Evolutionary conservation across 1,139 yeast genomes (phyloP), one percentile per base, ranked within the genome.

Genomic region (Suhomyces anneliseae): DNA sequence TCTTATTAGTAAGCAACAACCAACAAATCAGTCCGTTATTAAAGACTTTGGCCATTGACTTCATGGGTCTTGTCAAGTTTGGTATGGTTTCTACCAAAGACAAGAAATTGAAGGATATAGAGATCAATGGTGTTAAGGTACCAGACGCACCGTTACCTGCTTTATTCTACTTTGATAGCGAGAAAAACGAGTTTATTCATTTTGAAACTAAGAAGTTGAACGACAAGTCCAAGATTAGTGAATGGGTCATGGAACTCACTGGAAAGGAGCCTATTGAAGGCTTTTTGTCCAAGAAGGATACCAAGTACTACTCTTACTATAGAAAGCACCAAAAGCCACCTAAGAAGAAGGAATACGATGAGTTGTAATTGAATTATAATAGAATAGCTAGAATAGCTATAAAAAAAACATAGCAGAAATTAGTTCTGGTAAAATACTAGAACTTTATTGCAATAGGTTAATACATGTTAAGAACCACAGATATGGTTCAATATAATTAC

Each of bases 21-120:
- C 70, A 65, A 14, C 66, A 68, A 39, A 68, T 83, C 6, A 79
- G 92, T 12, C 82, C 93, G 0, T 64, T 86, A 50, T 77, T 79
- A 61, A 89, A 87, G 64, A 73, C 89, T 1, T 69, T 92, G 54
- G 93, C 96, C 4, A 76, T 87, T 45, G 97, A 92, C 59, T 87
- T 83, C 64, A 64, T 86, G 34, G 64, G 56, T 6, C 47, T 60
- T 0, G 59, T 65, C 26, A 62, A 64, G 34, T 65, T 75, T 50
- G 75, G 68, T 5, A 53, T 63, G 58, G 51, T 66, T n/a, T 38
- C 59, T 2, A 38, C 51, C 8, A 53, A 61, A 34, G 47, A 53
- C 8, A 34, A 47, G 3, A 38, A 45, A 7, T 34, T 46, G 10
- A 46, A 48, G 4, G 46, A 53, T 1, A 42, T 69, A 11, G 44